Conservation (phyloP, 2,329 filamentous ascomycete genomes). For the Cladosporium sp. region DNA sequence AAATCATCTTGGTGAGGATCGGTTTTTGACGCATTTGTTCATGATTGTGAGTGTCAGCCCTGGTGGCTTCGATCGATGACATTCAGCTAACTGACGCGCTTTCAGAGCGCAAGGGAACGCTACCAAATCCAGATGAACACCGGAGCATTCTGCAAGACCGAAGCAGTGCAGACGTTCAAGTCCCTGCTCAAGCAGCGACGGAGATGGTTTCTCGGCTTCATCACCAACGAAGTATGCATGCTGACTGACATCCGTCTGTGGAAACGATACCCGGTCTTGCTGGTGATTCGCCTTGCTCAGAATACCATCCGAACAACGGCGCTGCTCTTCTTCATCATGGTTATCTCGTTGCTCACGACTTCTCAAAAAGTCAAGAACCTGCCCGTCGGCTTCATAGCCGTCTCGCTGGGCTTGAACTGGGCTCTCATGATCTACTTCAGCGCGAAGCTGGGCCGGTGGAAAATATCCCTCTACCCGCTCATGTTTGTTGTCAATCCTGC, state of each 20-base stretch:
- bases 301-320: slow-evolving; percentile 95
- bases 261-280: slow-evolving; percentile 83
- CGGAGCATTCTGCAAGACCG: slow-evolving; percentile 96
- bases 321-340: slow-evolving; percentile 89
- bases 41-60: slow-evolving; percentile 67
- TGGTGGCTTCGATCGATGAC: too few relatives aligned
- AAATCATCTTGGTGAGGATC: slow-evolving; percentile 89
- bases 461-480: slow-evolving; percentile 89
- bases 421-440: slow-evolving; percentile 95
- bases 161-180: slow-evolving; percentile 83
- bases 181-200: slow-evolving; percentile 91
- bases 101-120: slow-evolving; percentile 65
- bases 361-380: slow-evolving; percentile 73
- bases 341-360: slow-evolving; percentile 80
- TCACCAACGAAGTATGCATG: slow-evolving; percentile 98
- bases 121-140: slow-evolving; percentile 99
- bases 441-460: slow-evolving; percentile 78
- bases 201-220: slow-evolving; percentile 87
- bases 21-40: slow-evolving; percentile 96
- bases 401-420: slow-evolving; percentile 92
- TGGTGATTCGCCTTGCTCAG: slow-evolving; percentile 86
- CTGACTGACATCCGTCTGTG: slow-evolving; percentile 89
- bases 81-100: neutral
- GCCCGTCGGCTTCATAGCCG: slow-evolving; percentile 87
- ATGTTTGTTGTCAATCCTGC: slow-evolving; percentile 97